A percentile compares a stretch with the other conserved stretches of the same genome.
phyloP scores from a whole-genome alignment of 208 protist species.

The Wallacemonas sp. region DNA sequence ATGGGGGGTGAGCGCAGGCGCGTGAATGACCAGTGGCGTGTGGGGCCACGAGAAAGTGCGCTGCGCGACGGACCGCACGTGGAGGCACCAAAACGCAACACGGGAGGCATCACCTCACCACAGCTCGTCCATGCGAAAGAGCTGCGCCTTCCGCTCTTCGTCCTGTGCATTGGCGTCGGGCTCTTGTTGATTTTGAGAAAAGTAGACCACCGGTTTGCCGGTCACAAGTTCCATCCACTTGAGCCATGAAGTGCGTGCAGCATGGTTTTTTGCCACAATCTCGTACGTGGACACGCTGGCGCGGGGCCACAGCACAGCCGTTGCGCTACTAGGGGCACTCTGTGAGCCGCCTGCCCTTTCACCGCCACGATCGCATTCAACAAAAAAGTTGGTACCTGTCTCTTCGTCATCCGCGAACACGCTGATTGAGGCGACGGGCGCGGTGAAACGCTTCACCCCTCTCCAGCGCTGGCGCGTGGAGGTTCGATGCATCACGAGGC shows the following conservation, averaged over 20 bases:
- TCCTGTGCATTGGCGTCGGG: constrained; percentile 16
- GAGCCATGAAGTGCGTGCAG: constrained; percentile 36
- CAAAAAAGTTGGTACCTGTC: constrained; percentile 25
- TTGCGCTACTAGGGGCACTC: not conserved
- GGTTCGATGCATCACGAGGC: constrained; percentile 22
- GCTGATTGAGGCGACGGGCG: constrained; percentile 9
- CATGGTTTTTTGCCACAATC: constrained; percentile 34
- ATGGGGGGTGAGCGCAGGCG: no score
- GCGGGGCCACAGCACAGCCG: constrained; percentile 6
- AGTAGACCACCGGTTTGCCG: constrained; percentile 30
- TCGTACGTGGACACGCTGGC: constrained; percentile 23
- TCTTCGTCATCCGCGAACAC: constrained; percentile 33
- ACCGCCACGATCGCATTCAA: constrained; percentile 21
- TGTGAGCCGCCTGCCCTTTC: not conserved
- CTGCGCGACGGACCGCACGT: no score
- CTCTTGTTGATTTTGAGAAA: constrained; percentile 24
- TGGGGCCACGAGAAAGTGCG: no score
- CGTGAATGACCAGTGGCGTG: no score
- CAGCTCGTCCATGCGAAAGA: constrained; percentile 11
- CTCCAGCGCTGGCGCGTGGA: constrained; percentile 11
- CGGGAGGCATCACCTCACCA: constrained; percentile 20
- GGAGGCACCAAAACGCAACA: no score
- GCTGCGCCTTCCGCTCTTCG: constrained; percentile 10
- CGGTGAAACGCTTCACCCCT: constrained; percentile 23
- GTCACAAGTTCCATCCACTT: constrained; percentile 43